These are phyloP conservation scores for Artemisia tridentata DNA, from an alignment of 129 eudicot genomes.

Conservation along the genomic window DNA sequence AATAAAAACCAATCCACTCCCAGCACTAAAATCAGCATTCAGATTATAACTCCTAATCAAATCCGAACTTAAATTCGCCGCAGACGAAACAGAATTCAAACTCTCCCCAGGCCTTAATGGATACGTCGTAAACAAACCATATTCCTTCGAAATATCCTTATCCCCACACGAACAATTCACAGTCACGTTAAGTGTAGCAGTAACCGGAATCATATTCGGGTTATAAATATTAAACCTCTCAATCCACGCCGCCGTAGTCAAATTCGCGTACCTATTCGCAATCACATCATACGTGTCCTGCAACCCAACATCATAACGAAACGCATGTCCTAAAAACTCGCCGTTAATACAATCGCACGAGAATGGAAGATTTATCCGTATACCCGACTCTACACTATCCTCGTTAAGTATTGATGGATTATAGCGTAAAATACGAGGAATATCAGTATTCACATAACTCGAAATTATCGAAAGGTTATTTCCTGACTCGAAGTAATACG, in stretches of 20 bases:
- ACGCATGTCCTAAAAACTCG: slow-evolving; percentile 54
- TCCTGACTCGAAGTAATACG: slow-evolving; percentile 41
- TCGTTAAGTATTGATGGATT: slow-evolving; percentile 46
- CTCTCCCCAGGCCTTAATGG: slow-evolving; percentile 59
- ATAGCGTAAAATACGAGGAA: slow-evolving; percentile 23
- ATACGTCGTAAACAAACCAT: no score
- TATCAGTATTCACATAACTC: background rate
- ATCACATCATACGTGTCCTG: slow-evolving; percentile 48
- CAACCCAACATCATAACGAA: slow-evolving; percentile 26
- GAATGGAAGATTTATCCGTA: slow-evolving; percentile 59
- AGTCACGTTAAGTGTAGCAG: slow-evolving; percentile 35
- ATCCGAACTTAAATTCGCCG: slow-evolving; percentile 39
- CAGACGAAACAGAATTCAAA: slow-evolving; percentile 41
- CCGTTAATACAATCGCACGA: slow-evolving; percentile 55
- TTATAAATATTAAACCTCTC: slow-evolving; percentile 42
- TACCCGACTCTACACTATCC: slow-evolving; percentile 27
- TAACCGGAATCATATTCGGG: slow-evolving; percentile 49
- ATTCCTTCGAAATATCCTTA: slow-evolving; percentile 42
- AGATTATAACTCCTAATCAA: slow-evolving; percentile 66
- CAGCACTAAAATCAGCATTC: slow-evolving; percentile 35
- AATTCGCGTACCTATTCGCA: slow-evolving; percentile 50
- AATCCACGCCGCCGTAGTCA: slow-evolving; percentile 52
- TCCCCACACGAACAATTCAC: slow-evolving; percentile 92
- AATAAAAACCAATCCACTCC: slow-evolving; percentile 50
- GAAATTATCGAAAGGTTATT: slow-evolving; percentile 38